These are phyloP conservation scores for Amaranthus hypochondriacus DNA, from an alignment of 148 eudicot species.

Conservation along the genomic window DNA sequence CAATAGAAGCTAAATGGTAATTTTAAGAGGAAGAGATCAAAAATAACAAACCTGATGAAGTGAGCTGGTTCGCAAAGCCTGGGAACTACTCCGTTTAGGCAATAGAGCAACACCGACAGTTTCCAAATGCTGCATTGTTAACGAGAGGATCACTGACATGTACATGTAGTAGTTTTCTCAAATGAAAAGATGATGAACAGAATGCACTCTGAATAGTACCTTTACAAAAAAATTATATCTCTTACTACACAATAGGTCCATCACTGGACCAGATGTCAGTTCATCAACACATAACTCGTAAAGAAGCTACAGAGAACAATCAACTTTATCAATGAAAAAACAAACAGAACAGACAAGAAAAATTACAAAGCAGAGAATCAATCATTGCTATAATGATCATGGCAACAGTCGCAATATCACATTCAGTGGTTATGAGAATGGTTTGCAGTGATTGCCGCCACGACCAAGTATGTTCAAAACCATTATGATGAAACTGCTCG, in stretches of 20 bases:
- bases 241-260: conserved; percentile 79
- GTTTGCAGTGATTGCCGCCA: neutral
- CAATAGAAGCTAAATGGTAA: neutral
- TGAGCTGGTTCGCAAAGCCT: conserved; percentile 83
- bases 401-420: neutral
- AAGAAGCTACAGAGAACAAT: conserved; percentile 60
- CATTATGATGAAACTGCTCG: neutral
- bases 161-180: neutral
- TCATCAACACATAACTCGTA: conserved; percentile 84
- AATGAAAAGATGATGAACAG: neutral
- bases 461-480: neutral
- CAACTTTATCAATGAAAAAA: conserved; percentile 9
- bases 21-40: neutral
- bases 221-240: conserved; percentile 83
- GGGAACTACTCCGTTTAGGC: conserved; percentile 72
- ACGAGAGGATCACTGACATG: conserved; percentile 8
- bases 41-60: conserved; percentile 77
- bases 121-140: conserved; percentile 65
- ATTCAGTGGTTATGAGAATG: neutral
- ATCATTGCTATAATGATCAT: neutral
- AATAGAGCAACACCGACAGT: conserved; percentile 74
- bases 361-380: neutral
- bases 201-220: conserved; percentile 35
- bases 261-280: conserved; percentile 70
- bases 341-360: neutral